Conservation (phyloP, 345 rosid species). For the Eucalyptus fibrosa region DNA sequence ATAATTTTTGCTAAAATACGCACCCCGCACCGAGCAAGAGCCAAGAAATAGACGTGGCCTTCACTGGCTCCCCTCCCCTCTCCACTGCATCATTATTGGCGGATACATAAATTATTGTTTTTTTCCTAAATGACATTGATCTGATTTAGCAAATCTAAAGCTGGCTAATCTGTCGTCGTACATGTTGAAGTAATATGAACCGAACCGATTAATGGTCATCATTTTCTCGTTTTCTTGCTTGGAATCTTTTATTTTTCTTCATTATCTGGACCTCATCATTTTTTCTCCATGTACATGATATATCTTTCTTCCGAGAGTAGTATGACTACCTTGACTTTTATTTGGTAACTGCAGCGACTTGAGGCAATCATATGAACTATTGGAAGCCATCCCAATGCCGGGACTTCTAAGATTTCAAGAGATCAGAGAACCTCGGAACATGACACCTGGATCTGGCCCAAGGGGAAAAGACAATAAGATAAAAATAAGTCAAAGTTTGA, state of each 20-base stretch:
- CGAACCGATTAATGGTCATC: no score
- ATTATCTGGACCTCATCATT: neutral
- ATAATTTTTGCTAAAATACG: neutral
- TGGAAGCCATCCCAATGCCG: neutral
- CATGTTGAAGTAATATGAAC: no score
- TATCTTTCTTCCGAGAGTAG: neutral
- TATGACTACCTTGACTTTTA: neutral
- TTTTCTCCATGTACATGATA: no score
- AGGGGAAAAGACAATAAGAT: neutral
- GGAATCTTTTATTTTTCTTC: no score
- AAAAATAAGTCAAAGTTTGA: neutral
- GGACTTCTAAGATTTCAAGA: neutral
- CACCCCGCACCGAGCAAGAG: accelerated
- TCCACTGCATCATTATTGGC: neutral
- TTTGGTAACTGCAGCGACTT: neutral
- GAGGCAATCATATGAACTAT: neutral
- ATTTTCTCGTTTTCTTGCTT: neutral
- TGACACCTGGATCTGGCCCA: neutral
- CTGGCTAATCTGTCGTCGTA: no score
- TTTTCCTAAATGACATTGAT: neutral
- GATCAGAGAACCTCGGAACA: neutral
- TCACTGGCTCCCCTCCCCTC: neutral
- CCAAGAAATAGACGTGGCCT: neutral
- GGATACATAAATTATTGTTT: no score
- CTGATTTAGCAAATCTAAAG: no score